phyloP scores from a whole-genome alignment of 371 early-diverging fungal genomes.

The Mucor plumbeus region DNA sequence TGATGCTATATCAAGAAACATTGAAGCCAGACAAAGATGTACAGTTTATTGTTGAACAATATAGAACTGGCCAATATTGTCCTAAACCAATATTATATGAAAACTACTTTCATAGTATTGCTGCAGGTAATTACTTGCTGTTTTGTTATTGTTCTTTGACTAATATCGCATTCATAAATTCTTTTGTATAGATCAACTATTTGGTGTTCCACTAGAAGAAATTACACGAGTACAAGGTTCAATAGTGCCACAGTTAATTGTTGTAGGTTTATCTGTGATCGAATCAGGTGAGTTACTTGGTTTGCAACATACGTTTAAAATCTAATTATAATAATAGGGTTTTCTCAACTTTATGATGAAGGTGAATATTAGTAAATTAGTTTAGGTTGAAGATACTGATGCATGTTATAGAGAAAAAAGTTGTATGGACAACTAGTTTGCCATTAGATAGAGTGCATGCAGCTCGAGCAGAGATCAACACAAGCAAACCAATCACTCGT shows the following conservation, averaged over 20 bases:
- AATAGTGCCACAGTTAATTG: constrained; percentile 64
- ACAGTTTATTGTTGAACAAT: constrained; percentile 70
- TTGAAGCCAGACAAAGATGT: constrained; percentile 70
- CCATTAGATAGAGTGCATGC: constrained; percentile 65
- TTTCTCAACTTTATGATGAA: constrained; percentile 36
- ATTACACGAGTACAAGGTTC: constrained; percentile 59
- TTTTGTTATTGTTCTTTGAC: not conserved
- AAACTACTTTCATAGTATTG: constrained; percentile 61
- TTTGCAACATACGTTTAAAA: constrained; percentile 5
- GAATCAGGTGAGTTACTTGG: constrained; percentile 39
- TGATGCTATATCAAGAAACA: constrained; percentile 72
- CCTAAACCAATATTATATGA: constrained; percentile 68
- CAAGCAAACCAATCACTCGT: constrained; percentile 47
- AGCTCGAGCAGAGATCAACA: constrained; percentile 67
- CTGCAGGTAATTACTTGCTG: constrained; percentile 39
- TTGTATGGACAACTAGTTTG: constrained; percentile 64
- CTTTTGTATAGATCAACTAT: constrained; percentile 62
- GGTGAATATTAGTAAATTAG: constrained; percentile 25
- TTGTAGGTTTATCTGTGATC: constrained; percentile 51
- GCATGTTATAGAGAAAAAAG: constrained; percentile 31
- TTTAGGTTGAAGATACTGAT: not conserved
- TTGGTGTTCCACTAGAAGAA: constrained; percentile 76
- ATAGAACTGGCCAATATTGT: constrained; percentile 69
- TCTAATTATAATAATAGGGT: constrained; percentile 21
- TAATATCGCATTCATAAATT: not conserved